A percentile compares a stretch with the other conserved stretches of the same genome.
Conservation (phyloP, 1,139 yeast genomes). For the Tardiomyces depauwii region DNA sequence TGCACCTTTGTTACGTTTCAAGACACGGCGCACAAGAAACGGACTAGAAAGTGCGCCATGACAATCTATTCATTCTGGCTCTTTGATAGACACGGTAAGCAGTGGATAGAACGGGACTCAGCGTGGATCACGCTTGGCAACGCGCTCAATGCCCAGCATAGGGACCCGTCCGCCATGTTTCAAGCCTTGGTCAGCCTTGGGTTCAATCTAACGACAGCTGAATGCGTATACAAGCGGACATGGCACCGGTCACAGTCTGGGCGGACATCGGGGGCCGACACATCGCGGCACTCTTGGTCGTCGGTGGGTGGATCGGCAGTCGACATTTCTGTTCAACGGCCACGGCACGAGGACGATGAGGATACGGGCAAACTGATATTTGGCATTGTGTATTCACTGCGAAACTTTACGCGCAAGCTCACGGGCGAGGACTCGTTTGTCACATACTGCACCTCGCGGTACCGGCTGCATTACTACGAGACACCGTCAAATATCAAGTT, state of each 20-base stretch:
- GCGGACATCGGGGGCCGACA: not conserved
- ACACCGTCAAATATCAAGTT: constrained; percentile 72
- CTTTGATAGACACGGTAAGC: constrained; percentile 71
- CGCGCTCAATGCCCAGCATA: no score
- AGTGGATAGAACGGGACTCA: no score
- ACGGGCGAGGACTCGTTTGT: constrained; percentile 44
- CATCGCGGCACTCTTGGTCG: not conserved
- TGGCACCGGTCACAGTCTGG: not conserved
- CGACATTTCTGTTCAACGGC: constrained; percentile 1
- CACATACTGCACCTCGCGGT: constrained; percentile 60
- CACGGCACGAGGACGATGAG: constrained; percentile 39
- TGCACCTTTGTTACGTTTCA: no score
- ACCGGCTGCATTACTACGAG: constrained; percentile 70
- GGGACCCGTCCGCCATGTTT: no score
- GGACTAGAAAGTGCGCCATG: not conserved
- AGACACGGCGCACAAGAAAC: no score
- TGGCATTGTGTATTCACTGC: constrained; percentile 76
- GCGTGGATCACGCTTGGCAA: no score
- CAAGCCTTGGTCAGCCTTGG: no score
- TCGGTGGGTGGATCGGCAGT: not conserved
- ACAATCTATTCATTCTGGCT: constrained; percentile 79
- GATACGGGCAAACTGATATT: constrained; percentile 71
- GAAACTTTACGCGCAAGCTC: constrained; percentile 60
- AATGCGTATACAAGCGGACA: not conserved
- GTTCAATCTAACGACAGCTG: constrained; percentile 1